These are phyloP conservation scores for Cryptosporidium ubiquitum DNA, from an alignment of 169 alveolate genomes.

Conservation along the genomic window DNA sequence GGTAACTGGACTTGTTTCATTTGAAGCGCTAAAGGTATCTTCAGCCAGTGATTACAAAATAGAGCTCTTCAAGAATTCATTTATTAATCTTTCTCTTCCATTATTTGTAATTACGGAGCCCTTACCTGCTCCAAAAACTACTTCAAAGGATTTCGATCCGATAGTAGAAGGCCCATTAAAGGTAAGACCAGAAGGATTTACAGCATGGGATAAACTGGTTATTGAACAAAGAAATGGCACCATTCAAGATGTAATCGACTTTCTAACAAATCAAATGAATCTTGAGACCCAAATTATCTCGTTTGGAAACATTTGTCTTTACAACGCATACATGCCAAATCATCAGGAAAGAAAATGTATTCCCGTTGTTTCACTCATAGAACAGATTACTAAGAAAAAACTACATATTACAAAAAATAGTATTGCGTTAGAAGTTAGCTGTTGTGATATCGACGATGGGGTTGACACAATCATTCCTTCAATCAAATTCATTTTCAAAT, in stretches of 20 bases:
- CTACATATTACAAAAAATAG: constrained; percentile 79
- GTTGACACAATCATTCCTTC: constrained; percentile 89
- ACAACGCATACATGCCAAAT: constrained; percentile 86
- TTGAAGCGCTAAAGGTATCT: constrained; percentile 83
- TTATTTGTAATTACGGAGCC: constrained; percentile 92
- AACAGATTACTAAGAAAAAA: constrained; percentile 78
- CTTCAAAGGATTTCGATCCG: constrained; percentile 93
- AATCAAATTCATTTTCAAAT: constrained; percentile 85
- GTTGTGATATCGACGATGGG: constrained; percentile 87
- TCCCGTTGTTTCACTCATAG: constrained; percentile 80
- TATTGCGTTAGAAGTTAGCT: constrained; percentile 88
- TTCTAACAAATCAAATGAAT: constrained; percentile 77
- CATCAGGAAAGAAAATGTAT: constrained; percentile 83
- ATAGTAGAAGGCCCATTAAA: constrained; percentile 93
- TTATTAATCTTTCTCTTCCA: constrained; percentile 94
- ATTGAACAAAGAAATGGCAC: constrained; percentile 82
- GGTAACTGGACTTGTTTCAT: constrained; percentile 96
- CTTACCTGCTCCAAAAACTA: constrained; percentile 85
- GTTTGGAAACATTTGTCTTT: constrained; percentile 89
- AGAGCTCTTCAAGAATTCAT: constrained; percentile 91
- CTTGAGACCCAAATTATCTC: constrained; percentile 89
- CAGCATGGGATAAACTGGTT: constrained; percentile 96
- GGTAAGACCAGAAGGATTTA: constrained; percentile 95
- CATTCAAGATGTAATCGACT: constrained; percentile 80
- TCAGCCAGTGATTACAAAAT: constrained; percentile 82